Evolutionary conservation across 2,329 filamentous ascomycete genomes (phyloP), one percentile per base, ranked within the genome.

Genomic region (Microsporum ferrugineum): DNA sequence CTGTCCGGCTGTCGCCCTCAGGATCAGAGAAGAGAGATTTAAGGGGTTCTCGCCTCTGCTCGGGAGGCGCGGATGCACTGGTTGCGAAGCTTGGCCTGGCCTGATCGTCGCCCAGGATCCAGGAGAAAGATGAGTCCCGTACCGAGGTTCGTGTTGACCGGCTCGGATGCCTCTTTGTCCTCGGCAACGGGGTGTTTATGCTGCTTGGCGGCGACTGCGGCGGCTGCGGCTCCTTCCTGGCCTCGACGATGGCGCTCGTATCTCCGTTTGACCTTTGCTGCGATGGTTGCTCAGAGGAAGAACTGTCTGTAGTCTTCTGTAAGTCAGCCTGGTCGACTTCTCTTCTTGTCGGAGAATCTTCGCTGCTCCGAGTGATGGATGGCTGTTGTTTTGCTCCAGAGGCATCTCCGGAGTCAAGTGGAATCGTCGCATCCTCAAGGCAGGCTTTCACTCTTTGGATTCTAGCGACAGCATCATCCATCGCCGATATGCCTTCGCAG

Each of bases 31-130:
- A 60, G 14, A 74, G 66, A n/a, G 68, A 62, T 59, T 71, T 38
- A 73, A 43, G 33, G 6, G 47, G 33, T 6, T 53, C 70, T 60
- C 75, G 71, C 61, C 71, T 73, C 62, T 76, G 73, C 61, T 79
- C 76, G 39, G 76, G 76, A 12, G 75, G 72, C 33, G 72, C 70
- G n/a, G 76, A 76, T 17, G 71, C 73, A 14, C 75, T 74, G 58
- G 73, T 75, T 47, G 79, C 76, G 68, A 79, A 79, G 34, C 72
- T 73, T 7, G 75, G 77, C 31, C 76, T 71, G 58, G 73, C 73
- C 47, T 74, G 71, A 61, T 72, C 71, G 53, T 77, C 74, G 39
- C 77, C 78, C 41, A 80, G 71, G 76, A 80, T 79, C 75, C 78
- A 80, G 10, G 78, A 78, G 61, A 79, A 79, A 29, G 76, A 76